These are phyloP conservation scores for Abortiporus biennis DNA, from an alignment of 1,284 basidiomycete genomes.

Conservation along the genomic window DNA sequence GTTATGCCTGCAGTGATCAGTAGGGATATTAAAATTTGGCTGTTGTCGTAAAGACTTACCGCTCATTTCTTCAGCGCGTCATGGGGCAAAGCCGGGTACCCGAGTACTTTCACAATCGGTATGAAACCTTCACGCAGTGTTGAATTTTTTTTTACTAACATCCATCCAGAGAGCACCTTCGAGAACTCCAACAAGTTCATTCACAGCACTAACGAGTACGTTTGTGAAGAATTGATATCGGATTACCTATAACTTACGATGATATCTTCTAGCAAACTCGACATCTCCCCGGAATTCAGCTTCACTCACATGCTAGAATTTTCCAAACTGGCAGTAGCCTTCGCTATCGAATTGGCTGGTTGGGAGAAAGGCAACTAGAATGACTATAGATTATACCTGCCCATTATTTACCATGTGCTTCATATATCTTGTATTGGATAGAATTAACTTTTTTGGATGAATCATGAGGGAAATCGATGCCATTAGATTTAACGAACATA, in stretches of 20 bases:
- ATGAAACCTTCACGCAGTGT: conserved; percentile 22
- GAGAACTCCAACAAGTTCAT: conserved; percentile 78
- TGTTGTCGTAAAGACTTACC: conserved; percentile 17
- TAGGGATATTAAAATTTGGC: conserved; percentile 27
- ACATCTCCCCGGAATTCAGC: conserved; percentile 84
- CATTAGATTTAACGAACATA: no score
- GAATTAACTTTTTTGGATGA: not conserved
- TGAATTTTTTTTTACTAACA: conserved; percentile 12
- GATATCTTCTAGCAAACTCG: conserved; percentile 58
- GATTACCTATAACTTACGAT: conserved; percentile 2
- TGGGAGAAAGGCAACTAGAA: conserved; percentile 33
- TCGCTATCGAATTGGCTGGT: conserved; percentile 74
- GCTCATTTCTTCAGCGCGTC: conserved; percentile 51
- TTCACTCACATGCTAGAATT: conserved; percentile 82
- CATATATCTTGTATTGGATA: not conserved
- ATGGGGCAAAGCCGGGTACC: conserved; percentile 83
- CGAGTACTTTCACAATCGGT: conserved; percentile 81
- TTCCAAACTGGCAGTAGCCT: conserved; percentile 84
- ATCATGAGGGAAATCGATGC: not conserved
- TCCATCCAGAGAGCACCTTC: conserved; percentile 57
- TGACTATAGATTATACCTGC: no score
- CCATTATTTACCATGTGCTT: not conserved
- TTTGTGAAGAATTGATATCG: conserved; percentile 13
- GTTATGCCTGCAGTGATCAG: conserved; percentile 95
- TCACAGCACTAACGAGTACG: conserved; percentile 76